Conservation (phyloP, 495 filamentous ascomycete species). For the Podospora australis region DNA sequence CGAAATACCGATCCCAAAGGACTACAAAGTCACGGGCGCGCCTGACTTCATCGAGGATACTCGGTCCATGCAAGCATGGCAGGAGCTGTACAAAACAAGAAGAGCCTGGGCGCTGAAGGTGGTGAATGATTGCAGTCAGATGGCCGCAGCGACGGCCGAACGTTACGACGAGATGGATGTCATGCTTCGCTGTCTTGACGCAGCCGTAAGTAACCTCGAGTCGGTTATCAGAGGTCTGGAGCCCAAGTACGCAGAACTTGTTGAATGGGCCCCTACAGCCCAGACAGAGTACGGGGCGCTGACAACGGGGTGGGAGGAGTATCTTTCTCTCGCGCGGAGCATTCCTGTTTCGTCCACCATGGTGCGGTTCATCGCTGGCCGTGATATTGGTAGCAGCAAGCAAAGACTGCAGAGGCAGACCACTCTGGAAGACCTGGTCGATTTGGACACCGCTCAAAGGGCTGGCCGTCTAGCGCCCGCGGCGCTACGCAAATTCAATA, state of each 20-base stretch:
- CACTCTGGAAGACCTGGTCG: constrained; percentile 67
- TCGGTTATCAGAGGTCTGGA: constrained; percentile 68
- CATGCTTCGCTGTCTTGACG: constrained; percentile 64
- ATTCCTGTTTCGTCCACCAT: constrained; percentile 50
- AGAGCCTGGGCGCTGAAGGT: constrained; percentile 66
- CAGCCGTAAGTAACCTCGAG: constrained; percentile 74
- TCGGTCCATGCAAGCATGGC: constrained; percentile 73
- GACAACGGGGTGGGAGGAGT: constrained; percentile 61
- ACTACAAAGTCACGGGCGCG: constrained; percentile 51
- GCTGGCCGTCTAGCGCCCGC: constrained; percentile 50
- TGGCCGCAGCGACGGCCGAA: constrained; percentile 43
- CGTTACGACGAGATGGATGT: constrained; percentile 60
- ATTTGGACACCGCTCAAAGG: constrained; percentile 56
- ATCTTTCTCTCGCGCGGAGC: constrained; percentile 53
- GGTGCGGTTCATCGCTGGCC: constrained; percentile 49
- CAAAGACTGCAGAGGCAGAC: constrained; percentile 29
- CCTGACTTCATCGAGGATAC: constrained; percentile 69
- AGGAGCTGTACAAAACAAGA: constrained; percentile 67
- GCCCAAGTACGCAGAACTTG: constrained; percentile 64
- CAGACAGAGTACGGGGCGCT: constrained; percentile 63
- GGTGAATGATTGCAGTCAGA: constrained; percentile 54
- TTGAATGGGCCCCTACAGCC: constrained; percentile 64
- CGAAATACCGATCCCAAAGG: constrained; percentile 50
- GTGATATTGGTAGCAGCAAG: constrained; percentile 36
- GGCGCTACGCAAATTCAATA: constrained; percentile 39